These are phyloP conservation scores for Phlebiopsis flavidoalba DNA, from an alignment of 768 basidiomycete species.

Conservation along the genomic window DNA sequence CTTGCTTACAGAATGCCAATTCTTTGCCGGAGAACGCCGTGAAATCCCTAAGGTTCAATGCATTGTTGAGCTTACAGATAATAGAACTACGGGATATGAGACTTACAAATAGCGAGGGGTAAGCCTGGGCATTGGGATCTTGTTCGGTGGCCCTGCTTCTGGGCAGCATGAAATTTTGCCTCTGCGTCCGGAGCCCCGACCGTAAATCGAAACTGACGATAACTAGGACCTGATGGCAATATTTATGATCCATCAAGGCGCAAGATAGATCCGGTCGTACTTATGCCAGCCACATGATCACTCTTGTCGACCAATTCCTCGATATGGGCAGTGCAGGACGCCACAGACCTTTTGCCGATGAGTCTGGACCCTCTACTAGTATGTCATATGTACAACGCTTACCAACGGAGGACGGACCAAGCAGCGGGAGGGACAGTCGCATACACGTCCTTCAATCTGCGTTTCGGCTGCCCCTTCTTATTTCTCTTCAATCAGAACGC, in stretches of 20 bases:
- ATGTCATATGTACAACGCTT: neutral
- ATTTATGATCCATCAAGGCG: neutral
- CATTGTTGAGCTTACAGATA: neutral
- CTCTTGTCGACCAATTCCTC: conserved; percentile 54
- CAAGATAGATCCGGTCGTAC: conserved; percentile 25
- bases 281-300: conserved; percentile 50
- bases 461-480: conserved; percentile 45
- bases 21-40: conserved; percentile 57
- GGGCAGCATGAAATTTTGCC: conserved; percentile 50
- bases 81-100: neutral
- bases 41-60: conserved; percentile 49
- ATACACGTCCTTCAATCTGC: conserved; percentile 48
- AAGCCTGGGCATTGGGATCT: conserved; percentile 37
- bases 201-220: conserved; percentile 65
- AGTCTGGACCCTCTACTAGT: too few species aligned
- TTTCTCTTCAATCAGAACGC: conserved; percentile 49
- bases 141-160: conserved; percentile 33
- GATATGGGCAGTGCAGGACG: conserved; percentile 67
- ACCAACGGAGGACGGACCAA: conserved; percentile 66
- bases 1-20: conserved; percentile 64
- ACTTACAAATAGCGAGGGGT: conserved; percentile 32
- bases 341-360: conserved; percentile 47
- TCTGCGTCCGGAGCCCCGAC: conserved; percentile 72
- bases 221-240: conserved; percentile 32
- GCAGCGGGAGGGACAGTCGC: conserved; percentile 48